These are phyloP conservation scores for Penicillium carneum DNA, from an alignment of 2,329 filamentous ascomycete species.

Conservation along the genomic window DNA sequence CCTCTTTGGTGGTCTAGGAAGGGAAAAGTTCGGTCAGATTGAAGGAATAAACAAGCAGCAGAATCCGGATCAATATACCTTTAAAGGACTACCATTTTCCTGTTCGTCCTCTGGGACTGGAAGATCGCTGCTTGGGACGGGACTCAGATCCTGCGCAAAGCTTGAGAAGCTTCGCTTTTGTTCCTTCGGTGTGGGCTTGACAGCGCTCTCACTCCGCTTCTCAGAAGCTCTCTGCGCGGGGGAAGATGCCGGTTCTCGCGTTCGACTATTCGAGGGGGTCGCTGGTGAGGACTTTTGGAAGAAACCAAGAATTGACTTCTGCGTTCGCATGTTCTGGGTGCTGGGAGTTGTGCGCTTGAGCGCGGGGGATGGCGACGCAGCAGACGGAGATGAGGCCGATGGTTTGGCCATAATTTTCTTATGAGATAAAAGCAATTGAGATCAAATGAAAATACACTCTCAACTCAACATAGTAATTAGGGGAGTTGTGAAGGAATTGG, in stretches of 20 bases:
- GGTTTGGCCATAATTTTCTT: slow-evolving; percentile 47
- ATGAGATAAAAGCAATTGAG: slow-evolving; percentile 5
- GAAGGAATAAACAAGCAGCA: slow-evolving; percentile 2
- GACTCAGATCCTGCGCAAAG: slow-evolving; percentile 65
- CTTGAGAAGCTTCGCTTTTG: slow-evolving; percentile 53
- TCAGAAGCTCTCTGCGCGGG: slow-evolving; percentile 47
- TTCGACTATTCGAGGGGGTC: slow-evolving; percentile 45
- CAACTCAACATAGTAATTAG: slow-evolving; percentile 12
- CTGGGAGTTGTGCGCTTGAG: slow-evolving; percentile 53
- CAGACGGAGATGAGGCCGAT: slow-evolving; percentile 46
- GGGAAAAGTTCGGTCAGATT: slow-evolving; percentile 11
- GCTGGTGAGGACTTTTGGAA: slow-evolving; percentile 69
- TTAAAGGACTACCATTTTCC: slow-evolving; percentile 43
- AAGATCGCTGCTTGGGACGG: slow-evolving; percentile 81
- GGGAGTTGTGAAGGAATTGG: slow-evolving; percentile 7
- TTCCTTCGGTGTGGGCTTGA: slow-evolving; percentile 54
- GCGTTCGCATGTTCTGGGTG: slow-evolving; percentile 63
- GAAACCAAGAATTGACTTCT: slow-evolving; percentile 79
- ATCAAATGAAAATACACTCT: background rate
- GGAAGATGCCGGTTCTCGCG: slow-evolving; percentile 47
- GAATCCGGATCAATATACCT: slow-evolving; percentile 40
- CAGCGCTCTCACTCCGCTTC: slow-evolving; percentile 36
- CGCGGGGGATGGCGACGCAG: slow-evolving; percentile 41
- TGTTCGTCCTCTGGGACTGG: slow-evolving; percentile 72
- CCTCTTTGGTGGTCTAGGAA: slow-evolving; percentile 54